phyloP scores from a whole-genome alignment of 2,329 filamentous ascomycete genomes.

The Xylariomycetidae sp. region DNA sequence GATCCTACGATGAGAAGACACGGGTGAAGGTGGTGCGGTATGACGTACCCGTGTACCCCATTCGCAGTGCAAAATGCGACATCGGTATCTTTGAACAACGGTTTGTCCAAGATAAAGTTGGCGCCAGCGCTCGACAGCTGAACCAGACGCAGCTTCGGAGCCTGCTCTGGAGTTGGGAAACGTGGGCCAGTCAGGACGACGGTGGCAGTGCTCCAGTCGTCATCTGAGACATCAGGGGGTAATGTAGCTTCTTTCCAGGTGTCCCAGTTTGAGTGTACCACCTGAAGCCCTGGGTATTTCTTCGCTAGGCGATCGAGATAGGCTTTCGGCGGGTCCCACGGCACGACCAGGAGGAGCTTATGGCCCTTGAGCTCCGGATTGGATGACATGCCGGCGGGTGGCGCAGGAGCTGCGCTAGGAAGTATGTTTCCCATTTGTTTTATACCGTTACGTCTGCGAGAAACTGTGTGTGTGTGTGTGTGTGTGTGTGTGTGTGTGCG shows the following conservation, averaged over 20 bases:
- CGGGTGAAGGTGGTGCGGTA: too few relatives aligned
- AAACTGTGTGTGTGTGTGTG: too few relatives aligned
- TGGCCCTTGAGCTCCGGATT: constrained; percentile 38
- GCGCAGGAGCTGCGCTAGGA: too few relatives aligned
- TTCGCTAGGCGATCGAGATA: constrained; percentile 33
- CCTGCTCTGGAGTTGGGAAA: constrained; percentile 38
- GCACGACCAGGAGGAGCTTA: constrained; percentile 40
- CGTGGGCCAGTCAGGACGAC: constrained; percentile 39
- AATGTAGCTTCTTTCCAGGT: constrained; percentile 17
- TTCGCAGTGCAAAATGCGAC: constrained; percentile 51
- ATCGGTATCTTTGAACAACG: constrained; percentile 46
- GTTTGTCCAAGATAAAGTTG: constrained; percentile 42
- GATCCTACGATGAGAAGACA: too few relatives aligned
- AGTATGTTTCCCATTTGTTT: too few relatives aligned
- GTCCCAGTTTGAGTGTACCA: constrained; percentile 30
- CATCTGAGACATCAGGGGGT: constrained; percentile 23
- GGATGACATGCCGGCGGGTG: too few relatives aligned
- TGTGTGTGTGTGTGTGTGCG: too few relatives aligned
- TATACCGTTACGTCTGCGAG: too few relatives aligned
- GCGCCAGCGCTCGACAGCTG: constrained; percentile 52
- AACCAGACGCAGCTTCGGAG: constrained; percentile 45
- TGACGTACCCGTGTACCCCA: constrained; percentile 54
- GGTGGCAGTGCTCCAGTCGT: constrained; percentile 45
- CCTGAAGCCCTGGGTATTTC: constrained; percentile 39
- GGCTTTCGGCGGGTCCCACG: constrained; percentile 24